A percentile compares a stretch with the other conserved stretches of the same genome.
Evolutionary conservation across 2,329 filamentous ascomycete genomes (phyloP).

Genomic region (Monosporascus sp.): DNA sequence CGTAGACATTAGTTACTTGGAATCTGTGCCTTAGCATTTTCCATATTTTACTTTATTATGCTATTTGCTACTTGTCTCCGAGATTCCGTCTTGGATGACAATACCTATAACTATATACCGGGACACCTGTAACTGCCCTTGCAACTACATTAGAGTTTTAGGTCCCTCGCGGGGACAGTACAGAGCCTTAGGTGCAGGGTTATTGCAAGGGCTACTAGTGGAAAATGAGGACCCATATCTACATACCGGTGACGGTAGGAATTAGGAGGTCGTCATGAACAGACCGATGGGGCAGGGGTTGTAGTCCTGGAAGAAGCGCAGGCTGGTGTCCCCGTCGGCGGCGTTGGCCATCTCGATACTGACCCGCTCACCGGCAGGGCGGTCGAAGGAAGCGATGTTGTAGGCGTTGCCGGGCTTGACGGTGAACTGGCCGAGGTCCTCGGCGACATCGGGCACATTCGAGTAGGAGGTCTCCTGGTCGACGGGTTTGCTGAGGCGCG

Average conservation of each 20-base stretch:
- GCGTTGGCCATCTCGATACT: slow-evolving; percentile 41
- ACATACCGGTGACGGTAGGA: background rate
- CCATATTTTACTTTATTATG: too few species aligned
- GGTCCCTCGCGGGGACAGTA: too few species aligned
- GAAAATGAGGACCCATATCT: too few species aligned
- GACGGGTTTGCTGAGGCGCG: slow-evolving; percentile 42
- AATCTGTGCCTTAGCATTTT: too few species aligned
- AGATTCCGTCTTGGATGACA: too few species aligned
- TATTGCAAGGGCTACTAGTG: too few species aligned
- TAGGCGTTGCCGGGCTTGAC: slow-evolving; percentile 52
- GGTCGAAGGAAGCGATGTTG: slow-evolving; percentile 47
- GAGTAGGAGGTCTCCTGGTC: slow-evolving; percentile 46
- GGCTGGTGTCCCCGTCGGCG: slow-evolving; percentile 41
- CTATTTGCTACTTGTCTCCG: too few species aligned
- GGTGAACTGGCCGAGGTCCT: slow-evolving; percentile 37
- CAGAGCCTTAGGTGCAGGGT: too few species aligned
- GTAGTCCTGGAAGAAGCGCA: slow-evolving; percentile 62
- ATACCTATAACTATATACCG: too few species aligned
- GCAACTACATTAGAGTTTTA: too few species aligned
- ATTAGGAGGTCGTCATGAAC: slow-evolving; percentile 32
- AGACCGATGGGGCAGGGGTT: slow-evolving; percentile 43
- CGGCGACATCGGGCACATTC: slow-evolving; percentile 42
- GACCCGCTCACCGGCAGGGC: slow-evolving; percentile 48
- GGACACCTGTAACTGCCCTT: too few species aligned
- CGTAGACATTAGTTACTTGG: too few species aligned